Evolutionary conservation across 805 yeast genomes (phyloP).

Genomic region (Metschnikowia santaceciliae): DNA sequence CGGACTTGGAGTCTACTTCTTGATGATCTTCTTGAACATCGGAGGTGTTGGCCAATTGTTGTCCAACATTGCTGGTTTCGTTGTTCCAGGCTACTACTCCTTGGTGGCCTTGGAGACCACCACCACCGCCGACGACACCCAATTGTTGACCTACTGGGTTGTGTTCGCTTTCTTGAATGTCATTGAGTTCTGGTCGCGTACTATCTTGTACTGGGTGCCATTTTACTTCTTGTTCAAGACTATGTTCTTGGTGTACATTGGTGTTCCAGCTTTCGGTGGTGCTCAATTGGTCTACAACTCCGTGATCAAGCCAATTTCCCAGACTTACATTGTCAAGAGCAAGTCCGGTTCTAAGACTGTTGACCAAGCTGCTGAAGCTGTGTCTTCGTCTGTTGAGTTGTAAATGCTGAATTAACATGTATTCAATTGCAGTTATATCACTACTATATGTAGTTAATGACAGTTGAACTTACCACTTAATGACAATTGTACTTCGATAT

Average conservation of each 20-base stretch:
- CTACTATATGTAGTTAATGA: too few species aligned
- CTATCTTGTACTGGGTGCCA: slow-evolving; percentile 93
- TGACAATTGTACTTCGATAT: too few species aligned
- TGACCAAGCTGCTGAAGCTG: slow-evolving; percentile 46
- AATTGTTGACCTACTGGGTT: slow-evolving; percentile 94
- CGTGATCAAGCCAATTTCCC: slow-evolving; percentile 64
- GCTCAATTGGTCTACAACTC: slow-evolving; percentile 66
- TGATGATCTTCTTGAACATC: slow-evolving; percentile 79
- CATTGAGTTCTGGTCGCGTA: slow-evolving; percentile 91
- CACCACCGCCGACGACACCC: slow-evolving; percentile 71
- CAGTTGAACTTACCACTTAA: too few species aligned
- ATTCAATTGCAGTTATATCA: background rate
- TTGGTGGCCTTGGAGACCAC: slow-evolving; percentile 76
- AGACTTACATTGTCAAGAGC: slow-evolving; percentile 33
- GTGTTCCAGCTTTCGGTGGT: slow-evolving; percentile 85
- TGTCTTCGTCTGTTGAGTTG: slow-evolving; percentile 30
- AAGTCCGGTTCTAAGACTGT: slow-evolving; percentile 38
- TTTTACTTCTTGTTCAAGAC: slow-evolving; percentile 95
- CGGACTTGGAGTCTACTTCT: slow-evolving; percentile 59
- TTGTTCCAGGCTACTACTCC: slow-evolving; percentile 85
- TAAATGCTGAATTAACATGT: slow-evolving; percentile 6
- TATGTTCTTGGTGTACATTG: slow-evolving; percentile 77
- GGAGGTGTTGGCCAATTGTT: slow-evolving; percentile 95
- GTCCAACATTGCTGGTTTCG: slow-evolving; percentile 89
- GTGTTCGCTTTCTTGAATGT: slow-evolving; percentile 92